phyloP scores from a whole-genome alignment of 208 protist species.

The Trypanosoma boissoni region DNA sequence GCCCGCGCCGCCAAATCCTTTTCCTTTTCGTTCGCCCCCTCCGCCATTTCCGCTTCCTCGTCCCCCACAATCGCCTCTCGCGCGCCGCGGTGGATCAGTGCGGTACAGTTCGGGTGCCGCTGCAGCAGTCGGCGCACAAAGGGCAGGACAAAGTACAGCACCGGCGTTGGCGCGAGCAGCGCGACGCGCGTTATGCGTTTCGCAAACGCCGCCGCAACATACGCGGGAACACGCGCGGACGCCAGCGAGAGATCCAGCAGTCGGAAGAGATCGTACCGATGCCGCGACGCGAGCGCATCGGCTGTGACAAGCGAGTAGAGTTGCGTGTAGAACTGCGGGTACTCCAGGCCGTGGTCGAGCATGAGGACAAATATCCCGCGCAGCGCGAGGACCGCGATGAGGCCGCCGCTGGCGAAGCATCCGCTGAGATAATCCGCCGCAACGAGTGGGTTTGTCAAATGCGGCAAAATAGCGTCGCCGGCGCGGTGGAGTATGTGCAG shows the following conservation, averaged over 20 bases:
- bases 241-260: conserved; percentile 81
- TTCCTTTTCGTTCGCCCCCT: background rate
- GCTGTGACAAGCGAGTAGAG: conserved; percentile 85
- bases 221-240: conserved; percentile 76
- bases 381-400: conserved; percentile 83
- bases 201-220: conserved; percentile 79
- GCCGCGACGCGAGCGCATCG: conserved; percentile 76
- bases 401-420: conserved; percentile 82
- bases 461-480: conserved; percentile 59
- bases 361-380: conserved; percentile 88
- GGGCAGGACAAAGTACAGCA: conserved; percentile 84
- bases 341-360: conserved; percentile 88
- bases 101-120: conserved; percentile 83
- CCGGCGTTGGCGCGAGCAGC: conserved; percentile 65
- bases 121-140: conserved; percentile 85
- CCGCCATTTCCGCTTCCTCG: background rate
- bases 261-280: conserved; percentile 86
- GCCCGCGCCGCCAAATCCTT: conserved; percentile 15
- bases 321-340: conserved; percentile 89
- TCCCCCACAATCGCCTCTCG: conserved; percentile 25
- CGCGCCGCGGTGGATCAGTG: conserved; percentile 79
- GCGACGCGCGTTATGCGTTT: conserved; percentile 70
- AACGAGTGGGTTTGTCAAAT: conserved; percentile 83
- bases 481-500: conserved; percentile 82
- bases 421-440: conserved; percentile 83